Conservation (phyloP, 306 rosid species). For the Lagenaria siceraria region DNA sequence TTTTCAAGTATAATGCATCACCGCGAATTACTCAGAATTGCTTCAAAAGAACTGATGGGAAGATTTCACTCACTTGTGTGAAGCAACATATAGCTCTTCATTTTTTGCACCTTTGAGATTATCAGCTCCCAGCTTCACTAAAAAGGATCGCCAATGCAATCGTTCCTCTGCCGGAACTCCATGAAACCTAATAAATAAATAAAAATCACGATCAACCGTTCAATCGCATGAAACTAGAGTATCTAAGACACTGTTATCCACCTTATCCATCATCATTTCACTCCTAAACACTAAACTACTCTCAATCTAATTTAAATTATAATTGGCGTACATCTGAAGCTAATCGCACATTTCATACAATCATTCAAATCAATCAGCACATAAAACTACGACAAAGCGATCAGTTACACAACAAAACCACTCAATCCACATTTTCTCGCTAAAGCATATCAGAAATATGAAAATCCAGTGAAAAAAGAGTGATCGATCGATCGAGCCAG, state of each 20-base stretch:
- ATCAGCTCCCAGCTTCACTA: constrained; percentile 88
- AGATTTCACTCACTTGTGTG: constrained; percentile 64
- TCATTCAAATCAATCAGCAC: background rate
- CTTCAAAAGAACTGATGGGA: background rate
- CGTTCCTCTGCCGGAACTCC: constrained; percentile 96
- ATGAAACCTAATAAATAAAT: constrained; percentile 44
- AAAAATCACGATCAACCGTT: background rate
- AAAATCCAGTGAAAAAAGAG: background rate
- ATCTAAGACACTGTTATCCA: background rate
- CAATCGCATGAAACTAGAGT: background rate
- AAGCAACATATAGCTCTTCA: constrained; percentile 91
- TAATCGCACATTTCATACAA: background rate
- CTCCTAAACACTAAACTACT: background rate
- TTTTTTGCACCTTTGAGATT: constrained; percentile 83
- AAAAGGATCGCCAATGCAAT: constrained; percentile 89
- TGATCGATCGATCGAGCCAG: background rate
- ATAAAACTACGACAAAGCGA: background rate
- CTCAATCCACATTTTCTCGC: background rate
- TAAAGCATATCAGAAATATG: constrained; percentile 32
- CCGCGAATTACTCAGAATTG: background rate
- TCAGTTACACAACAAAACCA: background rate
- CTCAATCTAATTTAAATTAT: background rate
- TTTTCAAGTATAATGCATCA: background rate
- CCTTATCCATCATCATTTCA: background rate
- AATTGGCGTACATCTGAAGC: background rate